Percentiles rank a stretch among this genome's conserved stretches.
These are phyloP conservation scores for Boletus rubescentipes DNA, from an alignment of 768 basidiomycete genomes.

Conservation along the genomic window DNA sequence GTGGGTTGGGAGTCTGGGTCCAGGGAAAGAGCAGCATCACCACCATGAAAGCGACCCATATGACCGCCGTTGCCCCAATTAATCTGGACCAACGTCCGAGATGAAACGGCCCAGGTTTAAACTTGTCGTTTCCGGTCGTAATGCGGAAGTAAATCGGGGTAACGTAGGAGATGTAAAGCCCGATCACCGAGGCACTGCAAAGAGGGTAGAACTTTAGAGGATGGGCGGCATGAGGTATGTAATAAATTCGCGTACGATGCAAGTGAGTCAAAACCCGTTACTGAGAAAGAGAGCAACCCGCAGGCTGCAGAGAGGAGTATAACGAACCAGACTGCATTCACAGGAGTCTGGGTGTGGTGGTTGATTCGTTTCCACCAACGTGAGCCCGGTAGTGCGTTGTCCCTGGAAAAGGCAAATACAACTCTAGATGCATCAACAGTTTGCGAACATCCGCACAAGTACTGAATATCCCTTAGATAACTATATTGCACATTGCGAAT, in stretches of 20 bases:
- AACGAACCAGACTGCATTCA: slow-evolving; percentile 44
- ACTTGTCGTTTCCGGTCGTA: slow-evolving; percentile 32
- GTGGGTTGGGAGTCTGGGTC: slow-evolving; percentile 16
- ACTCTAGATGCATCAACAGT: slow-evolving; percentile 47
- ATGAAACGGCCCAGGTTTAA: slow-evolving; percentile 36
- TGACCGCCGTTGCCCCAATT: slow-evolving; percentile 30
- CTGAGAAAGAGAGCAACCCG: slow-evolving; percentile 35
- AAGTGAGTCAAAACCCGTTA: slow-evolving; percentile 32
- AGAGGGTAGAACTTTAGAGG: not conserved
- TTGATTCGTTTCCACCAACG: slow-evolving; percentile 38
- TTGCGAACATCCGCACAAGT: slow-evolving; percentile 45
- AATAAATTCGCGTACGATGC: slow-evolving; percentile 33
- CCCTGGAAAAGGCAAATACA: slow-evolving; percentile 43
- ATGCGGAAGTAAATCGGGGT: slow-evolving; percentile 38
- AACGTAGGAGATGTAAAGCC: slow-evolving; percentile 38
- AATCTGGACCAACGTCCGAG: slow-evolving; percentile 31
- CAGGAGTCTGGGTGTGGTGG: slow-evolving; percentile 32
- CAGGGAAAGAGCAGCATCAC: slow-evolving; percentile 37
- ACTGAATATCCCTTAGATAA: slow-evolving; percentile 24
- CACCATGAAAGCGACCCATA: slow-evolving; percentile 35
- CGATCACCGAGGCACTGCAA: slow-evolving; percentile 33
- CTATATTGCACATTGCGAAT: not conserved
- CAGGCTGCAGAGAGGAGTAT: slow-evolving; percentile 30
- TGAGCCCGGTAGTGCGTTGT: slow-evolving; percentile 39
- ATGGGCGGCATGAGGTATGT: not conserved